Evolutionary conservation across 2,329 filamentous ascomycete species (phyloP), one percentile per base, ranked within the genome.

Genomic region (Penicillium sclerotiorum): DNA sequence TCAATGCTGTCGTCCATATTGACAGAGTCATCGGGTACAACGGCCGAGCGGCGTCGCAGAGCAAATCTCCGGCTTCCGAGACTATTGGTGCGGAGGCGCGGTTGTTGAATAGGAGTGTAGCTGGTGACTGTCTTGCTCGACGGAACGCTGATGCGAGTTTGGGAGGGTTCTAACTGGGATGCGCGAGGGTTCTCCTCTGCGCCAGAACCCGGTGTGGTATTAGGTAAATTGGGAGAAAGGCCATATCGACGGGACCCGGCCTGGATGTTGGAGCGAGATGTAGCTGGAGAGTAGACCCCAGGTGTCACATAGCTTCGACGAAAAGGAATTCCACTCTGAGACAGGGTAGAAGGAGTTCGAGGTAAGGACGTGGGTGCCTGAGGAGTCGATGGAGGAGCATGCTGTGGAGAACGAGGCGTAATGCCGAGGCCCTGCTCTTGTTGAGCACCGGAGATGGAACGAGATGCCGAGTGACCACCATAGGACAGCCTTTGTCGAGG

Each of bases 231-330:
- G 5, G 61, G 45, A 3, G 67, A 57, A 17, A 65, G 38, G 5
- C 67, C 68, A 44, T 74, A 74, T 18, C 72, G 64, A 22, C 70
- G 72, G 18, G 68, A 74, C 17, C 72, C 72, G 1, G 71, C 71
- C 50, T 73, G 72, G 33, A 74, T 72, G 47, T 71, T 73, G 17
- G 68, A 58, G 44, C 68, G 64, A 5, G 68, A 58, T n/a, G 68
- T 63, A 15, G 70, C 61, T 4, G 70, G 70, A 5, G 71, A 64
- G 50, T 67, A 69, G 4, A 61, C 58, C 6, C 62, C 57, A 7
- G 68, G 63, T 2, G 69, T 62, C 42, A 66, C 61, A 45, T 68
- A 65, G 59, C 62, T 70, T 50, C 71, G 66, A 27, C 72, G 71
- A 32, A 72, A 65, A 8, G 70, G 68, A 33, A 73, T 68, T 4